These are phyloP conservation scores for Cryptosporidium felis DNA, from an alignment of 169 alveolate genomes.

Conservation along the genomic window DNA sequence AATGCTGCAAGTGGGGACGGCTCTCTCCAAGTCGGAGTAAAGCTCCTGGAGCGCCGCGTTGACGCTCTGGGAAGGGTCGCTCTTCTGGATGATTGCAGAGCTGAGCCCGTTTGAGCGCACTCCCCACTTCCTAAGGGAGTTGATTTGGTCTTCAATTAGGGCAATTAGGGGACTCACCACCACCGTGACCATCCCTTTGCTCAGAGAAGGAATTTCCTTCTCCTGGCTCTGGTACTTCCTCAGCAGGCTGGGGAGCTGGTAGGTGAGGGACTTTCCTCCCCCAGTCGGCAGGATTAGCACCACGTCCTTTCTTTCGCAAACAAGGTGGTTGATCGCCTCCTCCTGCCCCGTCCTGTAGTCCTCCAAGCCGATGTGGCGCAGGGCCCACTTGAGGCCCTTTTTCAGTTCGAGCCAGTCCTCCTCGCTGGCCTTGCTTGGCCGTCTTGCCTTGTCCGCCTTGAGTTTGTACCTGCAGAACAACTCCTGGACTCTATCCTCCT, in stretches of 20 bases:
- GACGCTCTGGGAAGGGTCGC: not conserved
- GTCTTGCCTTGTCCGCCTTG: not conserved
- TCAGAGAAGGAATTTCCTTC: constrained; percentile 28
- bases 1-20: constrained; percentile 63
- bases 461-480: constrained; percentile 13
- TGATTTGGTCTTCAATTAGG: constrained; percentile 92
- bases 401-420: not conserved
- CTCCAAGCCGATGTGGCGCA: not conserved
- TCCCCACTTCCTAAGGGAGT: constrained; percentile 83
- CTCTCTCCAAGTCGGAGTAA: constrained; percentile 26
- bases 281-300: constrained; percentile 96
- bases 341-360: constrained; percentile 81
- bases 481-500: constrained; percentile 27
- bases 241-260: constrained; percentile 91
- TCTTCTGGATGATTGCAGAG: constrained; percentile 41
- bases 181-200: constrained; percentile 88
- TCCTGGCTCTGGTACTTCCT: constrained; percentile 61
- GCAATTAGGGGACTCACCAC: constrained; percentile 95
- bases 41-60: constrained; percentile 50
- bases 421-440: not conserved
- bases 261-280: constrained; percentile 95
- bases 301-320: constrained; percentile 83
- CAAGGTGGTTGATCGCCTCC: constrained; percentile 82
- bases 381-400: constrained; percentile 27
- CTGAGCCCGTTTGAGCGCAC: constrained; percentile 78